These are phyloP conservation scores for Leccinum uliginosum DNA, from an alignment of 768 basidiomycete genomes.

Conservation along the genomic window DNA sequence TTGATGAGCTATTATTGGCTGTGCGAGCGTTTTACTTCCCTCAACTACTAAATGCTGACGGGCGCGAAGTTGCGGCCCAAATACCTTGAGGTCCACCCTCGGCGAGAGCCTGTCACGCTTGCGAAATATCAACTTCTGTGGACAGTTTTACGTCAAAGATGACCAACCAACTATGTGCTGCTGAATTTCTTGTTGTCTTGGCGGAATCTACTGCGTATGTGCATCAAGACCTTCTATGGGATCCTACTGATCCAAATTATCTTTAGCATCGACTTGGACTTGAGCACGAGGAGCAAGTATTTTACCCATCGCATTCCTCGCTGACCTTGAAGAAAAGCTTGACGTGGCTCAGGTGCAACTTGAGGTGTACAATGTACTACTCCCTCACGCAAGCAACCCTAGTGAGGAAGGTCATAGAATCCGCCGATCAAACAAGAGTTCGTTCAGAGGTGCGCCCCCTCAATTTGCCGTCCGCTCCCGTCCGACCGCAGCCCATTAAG, in stretches of 20 bases:
- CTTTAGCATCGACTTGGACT: slow-evolving; percentile 56
- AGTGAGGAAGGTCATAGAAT: slow-evolving; percentile 62
- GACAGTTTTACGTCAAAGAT: slow-evolving; percentile 93
- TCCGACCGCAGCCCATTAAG: slow-evolving; percentile 37
- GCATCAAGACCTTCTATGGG: background rate
- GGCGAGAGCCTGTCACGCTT: slow-evolving; percentile 72
- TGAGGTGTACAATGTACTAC: slow-evolving; percentile 74
- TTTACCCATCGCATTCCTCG: slow-evolving; percentile 93
- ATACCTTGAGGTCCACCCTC: slow-evolving; percentile 85
- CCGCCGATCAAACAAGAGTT: slow-evolving; percentile 47
- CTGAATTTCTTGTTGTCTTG: slow-evolving; percentile 74
- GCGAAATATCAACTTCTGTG: slow-evolving; percentile 87
- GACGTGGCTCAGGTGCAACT: slow-evolving; percentile 96
- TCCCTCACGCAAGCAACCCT: slow-evolving; percentile 56
- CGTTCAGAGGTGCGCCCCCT: slow-evolving; percentile 72
- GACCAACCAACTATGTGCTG: slow-evolving; percentile 81
- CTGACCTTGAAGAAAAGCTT: slow-evolving; percentile 83
- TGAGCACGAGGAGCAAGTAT: slow-evolving; percentile 82
- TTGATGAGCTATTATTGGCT: slow-evolving; percentile 80
- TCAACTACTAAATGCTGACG: slow-evolving; percentile 9
- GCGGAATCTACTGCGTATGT: slow-evolving; percentile 82
- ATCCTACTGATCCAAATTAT: slow-evolving; percentile 1
- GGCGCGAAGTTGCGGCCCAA: slow-evolving; percentile 68
- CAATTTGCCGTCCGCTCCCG: background rate
- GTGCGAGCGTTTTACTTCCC: slow-evolving; percentile 39